Evolutionary conservation across 495 filamentous ascomycete genomes (phyloP).

Genomic region (Neurospora cerealis): DNA sequence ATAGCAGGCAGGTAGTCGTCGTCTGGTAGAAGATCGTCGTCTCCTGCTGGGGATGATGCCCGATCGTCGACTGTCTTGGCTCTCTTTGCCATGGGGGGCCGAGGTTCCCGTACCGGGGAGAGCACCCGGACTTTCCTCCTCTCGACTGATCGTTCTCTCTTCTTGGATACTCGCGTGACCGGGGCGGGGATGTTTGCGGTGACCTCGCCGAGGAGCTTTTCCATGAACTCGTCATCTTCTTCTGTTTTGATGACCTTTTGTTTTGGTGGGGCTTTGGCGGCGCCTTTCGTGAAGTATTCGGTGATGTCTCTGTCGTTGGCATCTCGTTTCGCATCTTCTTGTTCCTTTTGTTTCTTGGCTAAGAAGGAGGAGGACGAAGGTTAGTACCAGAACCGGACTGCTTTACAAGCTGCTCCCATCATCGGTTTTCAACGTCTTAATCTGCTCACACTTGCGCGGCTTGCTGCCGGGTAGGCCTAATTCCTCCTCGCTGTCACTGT

Average conservation of each 20-base stretch:
- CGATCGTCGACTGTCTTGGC: conserved; percentile 38
- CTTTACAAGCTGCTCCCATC: not conserved
- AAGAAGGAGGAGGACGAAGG: not conserved
- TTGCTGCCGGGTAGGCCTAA: conserved; percentile 48
- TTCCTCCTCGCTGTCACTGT: conserved; percentile 66
- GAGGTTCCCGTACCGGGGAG: conserved; percentile 52
- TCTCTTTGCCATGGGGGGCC: conserved; percentile 37
- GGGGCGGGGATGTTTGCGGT: conserved; percentile 67
- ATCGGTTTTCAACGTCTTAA: not conserved
- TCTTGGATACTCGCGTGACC: conserved; percentile 40
- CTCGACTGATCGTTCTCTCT: conserved; percentile 59
- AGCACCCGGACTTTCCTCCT: conserved; percentile 69
- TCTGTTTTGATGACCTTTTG: conserved; percentile 67
- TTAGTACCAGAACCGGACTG: not conserved
- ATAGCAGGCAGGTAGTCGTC: conserved; percentile 37
- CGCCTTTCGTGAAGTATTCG: conserved; percentile 82
- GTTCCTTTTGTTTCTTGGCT: conserved; percentile 83
- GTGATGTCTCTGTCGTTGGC: conserved; percentile 84
- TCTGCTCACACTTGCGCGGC: conserved; percentile 33
- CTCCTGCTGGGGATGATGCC: conserved; percentile 31
- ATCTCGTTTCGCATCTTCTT: conserved; percentile 76
- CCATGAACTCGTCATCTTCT: conserved; percentile 80
- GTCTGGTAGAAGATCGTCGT: conserved; percentile 42
- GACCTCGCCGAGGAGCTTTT: conserved; percentile 76
- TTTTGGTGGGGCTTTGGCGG: conserved; percentile 55